phyloP scores from a whole-genome alignment of 1,139 yeast genomes.

The Oligophagozyma castellii region DNA sequence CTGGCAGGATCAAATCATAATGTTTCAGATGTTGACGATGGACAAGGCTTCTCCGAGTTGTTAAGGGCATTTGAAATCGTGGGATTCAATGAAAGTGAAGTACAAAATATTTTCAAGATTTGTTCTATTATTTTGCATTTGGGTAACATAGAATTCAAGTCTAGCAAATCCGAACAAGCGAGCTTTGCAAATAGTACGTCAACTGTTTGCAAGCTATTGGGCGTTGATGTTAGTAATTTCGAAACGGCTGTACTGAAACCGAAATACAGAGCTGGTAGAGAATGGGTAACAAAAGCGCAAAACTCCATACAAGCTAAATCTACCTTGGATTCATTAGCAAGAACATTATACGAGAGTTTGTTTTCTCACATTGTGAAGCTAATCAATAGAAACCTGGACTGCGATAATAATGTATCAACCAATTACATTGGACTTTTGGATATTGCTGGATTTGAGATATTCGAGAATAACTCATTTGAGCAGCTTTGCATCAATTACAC shows the following conservation, averaged over 20 bases:
- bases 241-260: slow-evolving; percentile 55
- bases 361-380: slow-evolving; percentile 67
- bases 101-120: slow-evolving; percentile 45
- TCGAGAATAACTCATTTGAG: slow-evolving; percentile 82
- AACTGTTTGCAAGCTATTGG: slow-evolving; percentile 47
- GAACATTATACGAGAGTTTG: slow-evolving; percentile 70
- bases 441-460: slow-evolving; percentile 96
- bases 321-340: slow-evolving; percentile 78
- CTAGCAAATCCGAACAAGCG: slow-evolving; percentile 73
- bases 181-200: slow-evolving; percentile 46
- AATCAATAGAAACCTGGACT: slow-evolving; percentile 60
- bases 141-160: slow-evolving; percentile 70
- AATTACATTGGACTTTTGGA: slow-evolving; percentile 87
- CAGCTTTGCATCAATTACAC: slow-evolving; percentile 95
- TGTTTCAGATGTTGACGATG: slow-evolving; percentile 65
- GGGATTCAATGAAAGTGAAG: slow-evolving; percentile 50
- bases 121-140: slow-evolving; percentile 71
- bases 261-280: slow-evolving; percentile 83
- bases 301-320: slow-evolving; percentile 70
- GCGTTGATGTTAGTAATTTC: slow-evolving; percentile 46
- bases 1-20: slow-evolving; percentile 40
- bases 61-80: slow-evolving; percentile 57
- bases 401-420: slow-evolving; percentile 27
- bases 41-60: slow-evolving; percentile 47
- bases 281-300: slow-evolving; percentile 67